Percentiles rank a stretch among this genome's conserved stretches.
phyloP scores from a whole-genome alignment of 345 rosid species.

The Clausena lansium region DNA sequence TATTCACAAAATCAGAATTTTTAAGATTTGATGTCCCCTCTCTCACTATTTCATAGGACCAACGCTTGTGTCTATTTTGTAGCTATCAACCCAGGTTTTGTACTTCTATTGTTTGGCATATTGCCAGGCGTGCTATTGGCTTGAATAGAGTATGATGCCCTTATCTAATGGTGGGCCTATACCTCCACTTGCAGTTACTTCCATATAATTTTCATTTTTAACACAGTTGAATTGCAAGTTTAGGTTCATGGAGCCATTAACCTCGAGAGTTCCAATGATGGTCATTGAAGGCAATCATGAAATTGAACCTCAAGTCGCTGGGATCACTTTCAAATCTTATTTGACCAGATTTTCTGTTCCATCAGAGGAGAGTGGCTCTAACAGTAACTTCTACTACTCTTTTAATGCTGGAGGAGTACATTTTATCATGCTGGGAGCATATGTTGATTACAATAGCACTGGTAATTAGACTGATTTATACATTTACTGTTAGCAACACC shows the following conservation, averaged over 20 bases:
- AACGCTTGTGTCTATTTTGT: neutral
- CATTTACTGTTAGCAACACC: neutral
- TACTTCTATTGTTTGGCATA: neutral
- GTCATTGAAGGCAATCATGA: constrained; percentile 88
- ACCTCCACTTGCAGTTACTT: neutral
- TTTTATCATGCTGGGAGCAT: constrained; percentile 84
- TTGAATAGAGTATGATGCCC: neutral
- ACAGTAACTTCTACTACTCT: constrained; percentile 75
- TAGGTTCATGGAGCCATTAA: constrained; percentile 87
- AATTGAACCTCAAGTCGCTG: constrained; percentile 73
- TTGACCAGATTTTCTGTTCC: constrained; percentile 73
- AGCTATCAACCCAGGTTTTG: neutral
- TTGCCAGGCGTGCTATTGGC: neutral
- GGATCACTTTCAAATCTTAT: constrained; percentile 70
- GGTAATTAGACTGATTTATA: constrained; percentile 30
- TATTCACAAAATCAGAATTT: neutral
- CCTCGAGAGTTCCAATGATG: constrained; percentile 83
- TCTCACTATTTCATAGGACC: neutral
- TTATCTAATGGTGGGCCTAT: neutral
- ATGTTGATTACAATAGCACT: constrained; percentile 62
- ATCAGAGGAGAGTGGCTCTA: constrained; percentile 67
- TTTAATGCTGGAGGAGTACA: constrained; percentile 85
- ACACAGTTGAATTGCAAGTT: constrained; percentile 10
- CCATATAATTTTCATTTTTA: neutral
- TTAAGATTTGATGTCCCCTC: neutral